phyloP scores from a whole-genome alignment of 371 early-diverging fungal species.

The Mucor ambiguus region DNA sequence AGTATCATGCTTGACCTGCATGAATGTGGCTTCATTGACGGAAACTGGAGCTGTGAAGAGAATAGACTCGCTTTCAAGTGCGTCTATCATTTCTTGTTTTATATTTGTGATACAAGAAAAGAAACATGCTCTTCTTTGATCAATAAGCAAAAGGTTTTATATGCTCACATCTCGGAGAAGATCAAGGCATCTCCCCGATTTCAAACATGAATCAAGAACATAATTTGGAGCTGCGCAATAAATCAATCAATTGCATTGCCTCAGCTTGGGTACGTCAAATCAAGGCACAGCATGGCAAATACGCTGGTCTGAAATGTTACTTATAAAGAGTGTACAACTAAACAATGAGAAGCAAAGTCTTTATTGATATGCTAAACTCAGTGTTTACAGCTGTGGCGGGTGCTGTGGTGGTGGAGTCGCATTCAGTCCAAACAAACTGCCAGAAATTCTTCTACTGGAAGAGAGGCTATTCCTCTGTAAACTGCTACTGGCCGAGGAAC shows the following conservation, averaged over 20 bases:
- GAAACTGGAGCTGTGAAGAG: slow-evolving; percentile 43
- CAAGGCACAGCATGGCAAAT: too few species aligned
- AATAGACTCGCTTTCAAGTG: slow-evolving; percentile 25
- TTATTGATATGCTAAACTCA: not conserved
- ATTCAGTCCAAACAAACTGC: slow-evolving; percentile 36
- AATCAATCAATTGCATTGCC: not conserved
- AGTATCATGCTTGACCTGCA: slow-evolving; percentile 26
- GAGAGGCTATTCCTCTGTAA: slow-evolving; percentile 16
- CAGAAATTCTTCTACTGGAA: slow-evolving; percentile 38
- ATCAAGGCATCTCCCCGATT: not conserved
- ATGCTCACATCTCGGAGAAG: not conserved
- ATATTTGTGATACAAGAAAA: not conserved
- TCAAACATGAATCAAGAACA: not conserved
- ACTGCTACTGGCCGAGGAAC: slow-evolving; percentile 12
- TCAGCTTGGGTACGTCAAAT: too few species aligned
- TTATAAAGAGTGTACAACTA: not conserved
- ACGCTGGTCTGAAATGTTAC: too few species aligned
- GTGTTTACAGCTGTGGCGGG: slow-evolving; percentile 12
- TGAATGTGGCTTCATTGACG: slow-evolving; percentile 33
- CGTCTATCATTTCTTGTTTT: not conserved
- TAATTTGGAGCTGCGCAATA: not conserved
- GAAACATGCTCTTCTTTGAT: not conserved
- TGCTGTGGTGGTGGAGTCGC: slow-evolving; percentile 42
- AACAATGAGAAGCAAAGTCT: not conserved
- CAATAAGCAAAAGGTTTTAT: not conserved